A percentile compares a stretch with the other conserved stretches of the same genome.
Evolutionary conservation across 345 rosid genomes (phyloP).

Genomic region (Citropsis articulata): DNA sequence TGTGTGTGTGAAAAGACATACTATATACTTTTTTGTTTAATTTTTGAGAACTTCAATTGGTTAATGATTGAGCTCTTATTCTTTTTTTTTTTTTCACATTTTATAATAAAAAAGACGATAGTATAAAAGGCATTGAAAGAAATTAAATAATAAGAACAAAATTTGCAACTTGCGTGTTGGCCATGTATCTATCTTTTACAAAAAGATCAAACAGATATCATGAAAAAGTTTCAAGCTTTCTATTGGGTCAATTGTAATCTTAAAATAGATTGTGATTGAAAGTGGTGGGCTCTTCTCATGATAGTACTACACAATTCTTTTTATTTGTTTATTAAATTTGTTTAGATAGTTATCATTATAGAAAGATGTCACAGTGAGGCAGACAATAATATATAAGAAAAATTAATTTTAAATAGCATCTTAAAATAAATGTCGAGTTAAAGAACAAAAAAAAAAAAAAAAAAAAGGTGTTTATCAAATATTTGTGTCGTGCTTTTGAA

Average conservation of each 20-base stretch:
- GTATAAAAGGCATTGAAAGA: too few species aligned
- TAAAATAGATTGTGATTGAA: background rate
- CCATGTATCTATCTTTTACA: too few species aligned
- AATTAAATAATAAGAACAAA: background rate
- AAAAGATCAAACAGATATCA: background rate
- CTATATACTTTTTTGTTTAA: background rate
- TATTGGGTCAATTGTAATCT: background rate
- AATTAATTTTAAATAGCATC: too few species aligned
- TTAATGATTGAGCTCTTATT: background rate
- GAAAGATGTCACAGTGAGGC: conserved; percentile 1
- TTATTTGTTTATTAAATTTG: too few species aligned
- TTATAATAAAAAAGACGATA: too few species aligned
- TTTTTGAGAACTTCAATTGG: background rate
- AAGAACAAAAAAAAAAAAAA: too few species aligned
- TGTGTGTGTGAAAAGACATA: background rate
- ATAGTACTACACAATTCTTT: background rate
- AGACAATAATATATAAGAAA: background rate
- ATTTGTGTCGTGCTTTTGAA: too few species aligned
- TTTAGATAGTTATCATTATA: background rate
- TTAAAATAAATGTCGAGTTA: too few species aligned
- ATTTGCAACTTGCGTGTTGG: background rate
- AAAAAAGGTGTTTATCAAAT: too few species aligned
- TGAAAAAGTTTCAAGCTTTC: background rate
- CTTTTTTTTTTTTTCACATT: too few species aligned
- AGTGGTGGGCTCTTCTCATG: conserved; percentile 7